Evolutionary conservation across 2,329 filamentous ascomycete genomes (phyloP).

Genomic region (Aspergillus fischeri): DNA sequence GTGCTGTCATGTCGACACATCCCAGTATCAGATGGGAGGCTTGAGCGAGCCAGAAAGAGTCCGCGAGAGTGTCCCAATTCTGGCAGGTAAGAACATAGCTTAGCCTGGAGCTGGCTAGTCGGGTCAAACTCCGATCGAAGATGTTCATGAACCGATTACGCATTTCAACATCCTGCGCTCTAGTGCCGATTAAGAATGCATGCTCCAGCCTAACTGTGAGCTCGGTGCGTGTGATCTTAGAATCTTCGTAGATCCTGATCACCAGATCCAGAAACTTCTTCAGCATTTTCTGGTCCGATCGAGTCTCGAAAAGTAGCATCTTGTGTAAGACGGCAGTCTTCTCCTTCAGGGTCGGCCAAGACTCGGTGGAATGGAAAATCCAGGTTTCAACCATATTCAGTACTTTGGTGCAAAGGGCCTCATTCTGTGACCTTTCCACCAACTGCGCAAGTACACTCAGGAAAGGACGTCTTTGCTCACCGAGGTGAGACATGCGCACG

Average conservation of each 20-base stretch:
- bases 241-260: conserved; percentile 96
- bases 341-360: conserved; percentile 95
- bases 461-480: conserved; percentile 87
- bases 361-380: conserved; percentile 93
- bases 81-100: conserved; percentile 86
- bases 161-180: conserved; percentile 93
- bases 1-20: conserved; percentile 78
- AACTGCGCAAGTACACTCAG: conserved; percentile 90
- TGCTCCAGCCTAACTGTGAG: conserved; percentile 96
- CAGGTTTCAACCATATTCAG: conserved; percentile 89
- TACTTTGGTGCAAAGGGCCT: conserved; percentile 84
- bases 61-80: conserved; percentile 92
- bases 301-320: conserved; percentile 92
- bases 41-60: conserved; percentile 96
- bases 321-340: conserved; percentile 99
- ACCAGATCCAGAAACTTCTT: conserved; percentile 94
- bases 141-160: conserved; percentile 94
- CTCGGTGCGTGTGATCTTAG: conserved; percentile 90
- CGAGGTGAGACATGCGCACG: conserved; percentile 84
- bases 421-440: conserved; percentile 90
- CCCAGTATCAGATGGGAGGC: conserved; percentile 90
- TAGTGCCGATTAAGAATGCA: conserved; percentile 91
- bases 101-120: conserved; percentile 81
- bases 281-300: conserved; percentile 76
- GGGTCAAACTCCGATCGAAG: conserved; percentile 91